Evolutionary conservation across 495 filamentous ascomycete genomes (phyloP), one percentile per base, ranked within the genome.

Genomic region (Hyaloscypha bicolor): DNA sequence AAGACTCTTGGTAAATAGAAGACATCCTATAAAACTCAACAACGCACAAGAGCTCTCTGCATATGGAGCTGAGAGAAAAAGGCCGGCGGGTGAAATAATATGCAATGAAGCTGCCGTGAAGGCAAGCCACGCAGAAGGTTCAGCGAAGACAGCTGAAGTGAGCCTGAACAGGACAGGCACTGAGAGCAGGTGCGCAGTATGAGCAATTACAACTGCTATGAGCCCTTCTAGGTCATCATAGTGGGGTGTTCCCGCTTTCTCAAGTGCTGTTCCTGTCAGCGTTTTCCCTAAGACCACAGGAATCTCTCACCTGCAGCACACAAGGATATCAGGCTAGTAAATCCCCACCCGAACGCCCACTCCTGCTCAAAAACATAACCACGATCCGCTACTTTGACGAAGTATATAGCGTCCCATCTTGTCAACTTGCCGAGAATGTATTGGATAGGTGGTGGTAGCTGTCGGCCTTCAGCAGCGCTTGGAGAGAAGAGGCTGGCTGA

Each of bases 391-490:
- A 81, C 76, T 63, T 88, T 85, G 39, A 89, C 79, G 72, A 91
- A 98, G 75, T 97, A 98, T 62, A 99, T 88, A 42, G 91, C 89
- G 74, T 99, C 95, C 95, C 95, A 99, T 77, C 94, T 85, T 0
- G 88, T 87, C 48, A 97, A 82, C 61, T 87, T 88, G 64, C 76
- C 78, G 62, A 65, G 58, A 12, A 71, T 31, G 65, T 37, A 67
- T 35, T 87, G 74, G 21, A 90, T 78, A 11, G 76, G 72, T 14
- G 85, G 85, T 51, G 88, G 88, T 21, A 87, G 87, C 72, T 91
- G 87, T 70, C 91, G 88, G 22, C 86, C 84, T 57, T 39, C 64
- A 11, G 60, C 32, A 19, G 21, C 22, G 25, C 29, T 70, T 33
- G 63, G 69, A 31, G 93, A 30, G n/a, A 65, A 72, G 39, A 96